Evolutionary conservation across 2,329 filamentous ascomycete genomes (phyloP), one percentile per base, ranked within the genome.

Genomic region (Penicillium sclerotiorum): DNA sequence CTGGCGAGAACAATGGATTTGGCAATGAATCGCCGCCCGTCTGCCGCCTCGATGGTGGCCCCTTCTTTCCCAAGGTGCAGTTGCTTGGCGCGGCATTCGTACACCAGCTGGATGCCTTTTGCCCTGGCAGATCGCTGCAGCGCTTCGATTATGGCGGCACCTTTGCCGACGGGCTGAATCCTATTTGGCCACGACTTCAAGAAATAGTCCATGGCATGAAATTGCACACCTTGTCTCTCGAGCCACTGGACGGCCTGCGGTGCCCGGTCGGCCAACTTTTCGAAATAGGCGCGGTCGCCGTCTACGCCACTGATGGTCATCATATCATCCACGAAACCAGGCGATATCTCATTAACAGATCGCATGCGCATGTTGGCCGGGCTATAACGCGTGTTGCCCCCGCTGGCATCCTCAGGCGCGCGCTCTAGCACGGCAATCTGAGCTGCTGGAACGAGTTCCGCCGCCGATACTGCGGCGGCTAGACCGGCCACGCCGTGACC

Each of bases 181-280:
- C 41, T 44, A 44, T 44, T 44, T 44, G 41, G 41, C 41, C 41
- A 44, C 17, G 41, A 44, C 41, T 44, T 44, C 41, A 44, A 44
- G 23, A 44, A 44, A 44, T 44, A 44, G 41, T 44, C 41, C 41
- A 44, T 44, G 41, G 41, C 41, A 23, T 44, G 41, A 23, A 44
- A 44, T 23, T 44, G 41, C 41, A 44, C 41, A 21, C 41, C 41
- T 44, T 44, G 41, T 23, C 41, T 44, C 23, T 44, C 41, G 41
- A 44, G 41, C 41, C 41, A 44, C 23, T 44, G 41, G 41, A 44
- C 17, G 41, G 41, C 41, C 23, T 44, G 17, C 17, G 41, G 41
- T 44, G 41, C 41, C 41, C 33, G 41, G 41, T 23, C 23, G 23
- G 41, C 41, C 41, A 44, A 23, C 41, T 44, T 44, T 44, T 44